A percentile compares a stretch with the other conserved stretches of the same genome.
Conservation (phyloP, 148 eudicot species). For the Persicaria maculosa region DNA sequence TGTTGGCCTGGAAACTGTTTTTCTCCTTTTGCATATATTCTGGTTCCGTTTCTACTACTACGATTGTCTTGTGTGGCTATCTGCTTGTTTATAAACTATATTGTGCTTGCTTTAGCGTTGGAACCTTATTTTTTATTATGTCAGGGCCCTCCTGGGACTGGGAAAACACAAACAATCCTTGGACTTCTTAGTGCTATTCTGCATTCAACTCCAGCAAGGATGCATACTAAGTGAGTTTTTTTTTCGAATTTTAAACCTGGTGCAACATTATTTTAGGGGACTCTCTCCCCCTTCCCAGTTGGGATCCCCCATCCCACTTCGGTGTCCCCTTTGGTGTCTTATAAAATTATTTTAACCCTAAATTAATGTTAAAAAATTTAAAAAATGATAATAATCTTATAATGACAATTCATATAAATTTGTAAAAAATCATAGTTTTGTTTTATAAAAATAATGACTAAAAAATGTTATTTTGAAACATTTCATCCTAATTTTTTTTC, state of each 20-base stretch:
- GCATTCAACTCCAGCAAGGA: conserved; percentile 90
- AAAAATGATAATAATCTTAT: no score
- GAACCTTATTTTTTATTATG: not conserved
- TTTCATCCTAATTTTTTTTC: no score
- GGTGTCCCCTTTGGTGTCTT: no score
- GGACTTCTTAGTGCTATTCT: conserved; percentile 91
- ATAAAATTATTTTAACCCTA: no score
- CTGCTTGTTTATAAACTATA: not conserved
- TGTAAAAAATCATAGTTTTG: no score
- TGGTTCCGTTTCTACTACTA: not conserved
- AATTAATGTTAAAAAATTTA: no score
- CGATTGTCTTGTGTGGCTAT: not conserved
- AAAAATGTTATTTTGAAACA: no score
- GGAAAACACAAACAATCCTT: conserved; percentile 95
- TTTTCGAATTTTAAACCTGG: not conserved
- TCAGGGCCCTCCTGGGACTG: conserved; percentile 97
- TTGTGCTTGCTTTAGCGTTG: not conserved
- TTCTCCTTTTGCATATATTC: not conserved
- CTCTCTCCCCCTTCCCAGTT: no score
- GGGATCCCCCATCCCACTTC: no score
- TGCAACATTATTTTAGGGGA: not conserved
- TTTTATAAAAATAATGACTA: no score
- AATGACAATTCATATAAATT: no score
- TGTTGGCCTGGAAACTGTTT: not conserved
- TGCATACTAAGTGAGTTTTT: conserved; percentile 49